Conservation (phyloP, 106 monocot genomes). For the Dendrobium huoshanense region DNA sequence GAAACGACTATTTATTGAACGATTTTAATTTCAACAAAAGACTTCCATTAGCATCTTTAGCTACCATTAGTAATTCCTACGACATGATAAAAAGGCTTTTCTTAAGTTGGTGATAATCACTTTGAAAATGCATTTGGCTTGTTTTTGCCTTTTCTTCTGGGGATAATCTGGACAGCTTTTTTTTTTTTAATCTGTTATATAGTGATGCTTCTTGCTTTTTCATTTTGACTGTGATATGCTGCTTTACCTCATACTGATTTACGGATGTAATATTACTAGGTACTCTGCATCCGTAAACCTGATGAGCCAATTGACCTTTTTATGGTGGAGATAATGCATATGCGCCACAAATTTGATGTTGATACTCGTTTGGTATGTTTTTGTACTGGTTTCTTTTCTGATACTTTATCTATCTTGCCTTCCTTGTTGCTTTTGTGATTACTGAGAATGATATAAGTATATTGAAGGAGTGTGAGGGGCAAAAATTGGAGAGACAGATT, state of each 20-base stretch:
- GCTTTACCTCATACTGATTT: constrained; percentile 1
- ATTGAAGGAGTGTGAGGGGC: background rate
- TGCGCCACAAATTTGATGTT: constrained; percentile 99
- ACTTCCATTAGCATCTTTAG: background rate
- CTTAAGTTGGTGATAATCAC: background rate
- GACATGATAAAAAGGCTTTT: background rate
- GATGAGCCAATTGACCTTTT: constrained; percentile 97
- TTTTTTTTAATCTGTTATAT: background rate
- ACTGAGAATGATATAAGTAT: background rate
- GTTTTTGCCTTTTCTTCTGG: background rate
- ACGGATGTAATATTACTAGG: constrained; percentile 30
- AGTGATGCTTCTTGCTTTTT: background rate
- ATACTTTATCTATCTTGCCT: background rate
- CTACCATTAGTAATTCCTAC: background rate
- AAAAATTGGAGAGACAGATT: background rate
- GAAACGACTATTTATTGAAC: background rate
- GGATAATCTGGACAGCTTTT: background rate
- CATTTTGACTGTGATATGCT: background rate
- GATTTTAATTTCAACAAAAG: background rate
- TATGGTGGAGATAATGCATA: constrained; percentile 99
- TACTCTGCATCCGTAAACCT: constrained; percentile 77
- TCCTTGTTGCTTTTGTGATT: background rate
- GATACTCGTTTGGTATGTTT: constrained; percentile 86
- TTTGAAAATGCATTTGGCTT: constrained; percentile 1
- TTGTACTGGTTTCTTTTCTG: background rate